Percentiles rank a stretch among this genome's conserved stretches.
These are phyloP conservation scores for Teunomyces funiuensis DNA, from an alignment of 805 yeast species.

Conservation along the genomic window DNA sequence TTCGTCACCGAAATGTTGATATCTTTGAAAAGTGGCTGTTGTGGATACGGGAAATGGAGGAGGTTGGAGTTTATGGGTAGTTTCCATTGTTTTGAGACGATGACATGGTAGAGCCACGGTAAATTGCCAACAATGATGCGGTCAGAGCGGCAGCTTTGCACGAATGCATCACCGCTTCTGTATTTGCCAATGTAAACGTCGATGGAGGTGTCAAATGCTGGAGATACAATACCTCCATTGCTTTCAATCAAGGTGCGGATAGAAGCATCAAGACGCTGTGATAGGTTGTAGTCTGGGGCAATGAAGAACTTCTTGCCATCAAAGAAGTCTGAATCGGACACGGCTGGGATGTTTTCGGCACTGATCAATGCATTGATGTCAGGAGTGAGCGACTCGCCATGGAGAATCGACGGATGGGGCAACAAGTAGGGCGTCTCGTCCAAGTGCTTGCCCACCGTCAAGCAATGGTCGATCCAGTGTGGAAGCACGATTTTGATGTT, in stretches of 20 bases:
- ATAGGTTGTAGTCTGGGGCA: constrained; percentile 55
- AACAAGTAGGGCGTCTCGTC: constrained; percentile 56
- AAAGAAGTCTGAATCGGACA: constrained; percentile 30
- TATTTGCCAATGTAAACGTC: constrained; percentile 60
- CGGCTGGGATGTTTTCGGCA: constrained; percentile 12
- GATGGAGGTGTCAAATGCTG: constrained; percentile 18
- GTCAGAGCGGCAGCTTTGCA: constrained; percentile 40
- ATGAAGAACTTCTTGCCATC: constrained; percentile 49
- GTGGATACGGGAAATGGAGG: constrained; percentile 69
- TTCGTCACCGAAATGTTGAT: constrained; percentile 68
- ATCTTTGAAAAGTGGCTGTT: constrained; percentile 52
- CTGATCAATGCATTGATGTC: constrained; percentile 8
- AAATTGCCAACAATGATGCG: constrained; percentile 59
- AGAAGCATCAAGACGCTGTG: constrained; percentile 40
- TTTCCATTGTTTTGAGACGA: constrained; percentile 54
- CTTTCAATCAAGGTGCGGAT: constrained; percentile 45
- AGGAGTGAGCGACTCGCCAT: background rate
- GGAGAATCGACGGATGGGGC: constrained; percentile 23
- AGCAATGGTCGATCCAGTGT: constrained; percentile 75
- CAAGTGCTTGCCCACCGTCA: constrained; percentile 49
- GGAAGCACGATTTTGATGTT: constrained; percentile 67
- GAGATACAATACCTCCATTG: constrained; percentile 54
- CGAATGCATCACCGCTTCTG: constrained; percentile 57
- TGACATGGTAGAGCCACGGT: constrained; percentile 73
- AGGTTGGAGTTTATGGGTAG: constrained; percentile 54